phyloP scores from a whole-genome alignment of 306 rosid species.

The Astragalus membranaceus region DNA sequence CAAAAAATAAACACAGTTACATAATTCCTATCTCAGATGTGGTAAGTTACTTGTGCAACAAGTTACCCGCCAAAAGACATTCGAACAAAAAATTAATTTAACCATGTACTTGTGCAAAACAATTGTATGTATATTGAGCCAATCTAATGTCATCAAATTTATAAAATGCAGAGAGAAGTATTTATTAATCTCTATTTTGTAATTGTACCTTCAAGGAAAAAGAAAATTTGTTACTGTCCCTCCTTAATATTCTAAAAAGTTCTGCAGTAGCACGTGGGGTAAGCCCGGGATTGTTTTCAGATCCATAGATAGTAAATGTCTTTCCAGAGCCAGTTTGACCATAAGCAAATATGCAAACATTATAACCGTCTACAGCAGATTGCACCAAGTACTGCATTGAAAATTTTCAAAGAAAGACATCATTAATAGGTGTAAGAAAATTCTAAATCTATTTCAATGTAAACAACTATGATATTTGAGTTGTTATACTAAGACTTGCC shows the following conservation, averaged over 20 bases:
- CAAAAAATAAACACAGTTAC: not conserved
- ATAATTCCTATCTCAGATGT: not conserved
- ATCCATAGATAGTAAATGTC: constrained; percentile 83
- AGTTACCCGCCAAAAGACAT: too few relatives aligned
- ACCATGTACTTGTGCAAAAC: too few relatives aligned
- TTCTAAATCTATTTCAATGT: not conserved
- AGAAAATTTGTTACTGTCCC: constrained; percentile 66
- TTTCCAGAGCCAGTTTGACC: constrained; percentile 98
- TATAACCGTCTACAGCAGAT: constrained; percentile 85
- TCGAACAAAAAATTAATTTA: too few relatives aligned
- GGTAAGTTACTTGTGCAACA: not conserved
- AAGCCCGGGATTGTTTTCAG: constrained; percentile 69
- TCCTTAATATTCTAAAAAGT: constrained; percentile 61
- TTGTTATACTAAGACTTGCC: constrained; percentile 44
- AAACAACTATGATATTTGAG: not conserved
- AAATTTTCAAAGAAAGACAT: not conserved
- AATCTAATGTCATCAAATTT: not conserved
- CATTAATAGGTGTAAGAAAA: not conserved
- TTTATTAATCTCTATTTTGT: not conserved
- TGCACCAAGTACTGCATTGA: constrained; percentile 81
- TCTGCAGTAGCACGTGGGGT: constrained; percentile 79
- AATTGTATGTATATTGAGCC: not conserved
- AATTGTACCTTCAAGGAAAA: constrained; percentile 70
- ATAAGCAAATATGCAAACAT: constrained; percentile 89
- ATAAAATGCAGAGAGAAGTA: not conserved